Percentiles rank a stretch among this genome's conserved stretches.
These are phyloP conservation scores for Pythium phragmitis DNA, from an alignment of 352 stramenopile species.

Conservation along the genomic window DNA sequence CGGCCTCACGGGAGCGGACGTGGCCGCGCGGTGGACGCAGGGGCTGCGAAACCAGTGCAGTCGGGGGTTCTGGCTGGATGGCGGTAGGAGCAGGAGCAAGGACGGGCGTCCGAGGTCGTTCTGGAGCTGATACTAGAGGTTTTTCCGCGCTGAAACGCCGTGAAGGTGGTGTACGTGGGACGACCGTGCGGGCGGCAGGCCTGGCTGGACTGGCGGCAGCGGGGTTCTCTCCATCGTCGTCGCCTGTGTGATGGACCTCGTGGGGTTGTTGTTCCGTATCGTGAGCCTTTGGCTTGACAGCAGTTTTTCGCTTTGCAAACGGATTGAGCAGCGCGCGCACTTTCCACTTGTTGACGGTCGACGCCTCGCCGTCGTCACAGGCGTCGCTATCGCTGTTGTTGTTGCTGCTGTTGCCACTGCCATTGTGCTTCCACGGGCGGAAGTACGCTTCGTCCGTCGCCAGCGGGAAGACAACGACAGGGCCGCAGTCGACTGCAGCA, in stretches of 20 bases:
- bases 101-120: slow-evolving; percentile 1
- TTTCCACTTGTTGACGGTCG: slow-evolving; percentile 67
- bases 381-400: neutral
- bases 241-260: neutral
- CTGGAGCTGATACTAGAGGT: neutral
- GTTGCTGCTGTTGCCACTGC: slow-evolving; percentile 25
- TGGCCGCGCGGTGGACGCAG: neutral
- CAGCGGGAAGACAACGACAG: slow-evolving; percentile 4
- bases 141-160: neutral
- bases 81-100: slow-evolving; percentile 2
- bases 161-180: neutral
- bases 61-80: neutral
- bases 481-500: neutral
- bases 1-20: slow-evolving; percentile 15
- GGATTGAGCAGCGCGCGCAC: slow-evolving; percentile 64
- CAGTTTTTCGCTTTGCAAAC: slow-evolving; percentile 53
- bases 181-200: neutral
- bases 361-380: slow-evolving; percentile 9
- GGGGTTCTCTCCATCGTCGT: slow-evolving; percentile 7
- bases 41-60: neutral
- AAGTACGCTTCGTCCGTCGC: slow-evolving; percentile 45
- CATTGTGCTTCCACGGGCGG: slow-evolving; percentile 50
- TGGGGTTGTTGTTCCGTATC: neutral
- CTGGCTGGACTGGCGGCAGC: slow-evolving; percentile 9
- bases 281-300: neutral